A percentile compares a stretch with the other conserved stretches of the same genome.
Evolutionary conservation across 352 stramenopile genomes (phyloP).

Genomic region (Pelagophyceae sp.): DNA sequence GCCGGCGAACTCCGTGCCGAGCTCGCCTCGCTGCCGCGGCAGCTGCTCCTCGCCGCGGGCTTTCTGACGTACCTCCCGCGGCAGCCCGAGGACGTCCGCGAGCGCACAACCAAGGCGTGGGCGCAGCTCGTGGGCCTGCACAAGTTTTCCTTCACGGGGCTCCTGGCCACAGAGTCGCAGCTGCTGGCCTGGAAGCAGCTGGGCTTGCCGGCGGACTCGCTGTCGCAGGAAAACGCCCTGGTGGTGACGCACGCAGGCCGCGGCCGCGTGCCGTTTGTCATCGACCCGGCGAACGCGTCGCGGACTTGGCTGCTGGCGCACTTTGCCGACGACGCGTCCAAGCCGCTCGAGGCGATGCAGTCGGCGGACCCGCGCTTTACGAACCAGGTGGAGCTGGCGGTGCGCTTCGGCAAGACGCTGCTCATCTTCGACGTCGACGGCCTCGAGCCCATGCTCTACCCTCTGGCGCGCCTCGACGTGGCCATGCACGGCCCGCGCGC

Average conservation of each 20-base stretch:
- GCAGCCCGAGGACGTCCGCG: conserved; percentile 70
- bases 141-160: conserved; percentile 51
- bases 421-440: conserved; percentile 79
- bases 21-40: conserved; percentile 66
- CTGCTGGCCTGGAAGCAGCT: conserved; percentile 82
- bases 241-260: conserved; percentile 62
- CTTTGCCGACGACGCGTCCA: conserved; percentile 64
- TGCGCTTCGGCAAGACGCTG: conserved; percentile 89
- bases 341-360: conserved; percentile 72
- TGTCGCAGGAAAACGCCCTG: conserved; percentile 86
- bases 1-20: conserved; percentile 66
- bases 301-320: conserved; percentile 76
- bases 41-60: conserved; percentile 75
- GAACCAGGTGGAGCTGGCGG: conserved; percentile 79
- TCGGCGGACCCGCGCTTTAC: conserved; percentile 71
- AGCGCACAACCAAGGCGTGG: conserved; percentile 63
- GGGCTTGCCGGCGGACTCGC: conserved; percentile 74
- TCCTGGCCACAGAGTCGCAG: conserved; percentile 80
- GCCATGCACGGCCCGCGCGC: conserved; percentile 75
- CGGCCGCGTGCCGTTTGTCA: conserved; percentile 80
- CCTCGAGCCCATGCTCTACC: conserved; percentile 82
- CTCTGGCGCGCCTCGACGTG: conserved; percentile 74
- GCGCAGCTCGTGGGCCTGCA: conserved; percentile 49
- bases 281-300: conserved; percentile 77
- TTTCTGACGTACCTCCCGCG: conserved; percentile 87